A percentile compares a stretch with the other conserved stretches of the same genome.
These are phyloP conservation scores for Hortaea sp. DNA, from an alignment of 2,329 filamentous ascomycete species.

Conservation along the genomic window DNA sequence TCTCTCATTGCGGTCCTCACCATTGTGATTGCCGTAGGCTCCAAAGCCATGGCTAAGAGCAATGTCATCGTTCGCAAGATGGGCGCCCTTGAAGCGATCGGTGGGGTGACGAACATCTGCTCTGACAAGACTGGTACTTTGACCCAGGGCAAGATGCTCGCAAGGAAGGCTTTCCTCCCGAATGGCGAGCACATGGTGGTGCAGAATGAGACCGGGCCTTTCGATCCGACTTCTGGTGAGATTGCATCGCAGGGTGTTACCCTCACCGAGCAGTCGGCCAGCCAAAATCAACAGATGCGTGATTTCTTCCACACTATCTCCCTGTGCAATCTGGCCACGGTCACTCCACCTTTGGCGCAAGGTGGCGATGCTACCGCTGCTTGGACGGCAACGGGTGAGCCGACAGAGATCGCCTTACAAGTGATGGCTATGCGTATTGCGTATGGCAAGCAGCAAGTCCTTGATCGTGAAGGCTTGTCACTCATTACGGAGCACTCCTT, in stretches of 20 bases:
- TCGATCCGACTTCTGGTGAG: conserved; percentile 38
- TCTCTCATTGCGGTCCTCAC: conserved; percentile 57
- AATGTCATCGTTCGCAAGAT: conserved; percentile 75
- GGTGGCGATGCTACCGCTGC: background rate
- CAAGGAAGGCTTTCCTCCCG: conserved; percentile 45
- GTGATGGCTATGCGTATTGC: conserved; percentile 58
- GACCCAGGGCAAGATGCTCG: conserved; percentile 26
- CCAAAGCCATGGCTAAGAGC: conserved; percentile 61
- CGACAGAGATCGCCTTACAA: conserved; percentile 64
- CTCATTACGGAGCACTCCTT: conserved; percentile 23
- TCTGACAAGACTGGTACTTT: conserved; percentile 59
- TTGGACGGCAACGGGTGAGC: conserved; percentile 56
- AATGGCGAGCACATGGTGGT: conserved; percentile 48
- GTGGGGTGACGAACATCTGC: conserved; percentile 56
- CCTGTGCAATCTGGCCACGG: conserved; percentile 53
- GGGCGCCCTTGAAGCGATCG: conserved; percentile 61
- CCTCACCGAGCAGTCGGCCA: conserved; percentile 49
- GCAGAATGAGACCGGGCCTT: conserved; percentile 44
- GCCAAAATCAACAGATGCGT: conserved; percentile 39
- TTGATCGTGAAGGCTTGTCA: conserved; percentile 7
- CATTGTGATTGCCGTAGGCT: conserved; percentile 59
- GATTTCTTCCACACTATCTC: conserved; percentile 50
- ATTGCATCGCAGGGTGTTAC: conserved; percentile 47
- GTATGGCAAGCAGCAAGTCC: conserved; percentile 12
- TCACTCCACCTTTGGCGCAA: conserved; percentile 23